Evolutionary conservation across 768 basidiomycete species (phyloP), one percentile per base, ranked within the genome.

Genomic region (Rhizopogon sp.): DNA sequence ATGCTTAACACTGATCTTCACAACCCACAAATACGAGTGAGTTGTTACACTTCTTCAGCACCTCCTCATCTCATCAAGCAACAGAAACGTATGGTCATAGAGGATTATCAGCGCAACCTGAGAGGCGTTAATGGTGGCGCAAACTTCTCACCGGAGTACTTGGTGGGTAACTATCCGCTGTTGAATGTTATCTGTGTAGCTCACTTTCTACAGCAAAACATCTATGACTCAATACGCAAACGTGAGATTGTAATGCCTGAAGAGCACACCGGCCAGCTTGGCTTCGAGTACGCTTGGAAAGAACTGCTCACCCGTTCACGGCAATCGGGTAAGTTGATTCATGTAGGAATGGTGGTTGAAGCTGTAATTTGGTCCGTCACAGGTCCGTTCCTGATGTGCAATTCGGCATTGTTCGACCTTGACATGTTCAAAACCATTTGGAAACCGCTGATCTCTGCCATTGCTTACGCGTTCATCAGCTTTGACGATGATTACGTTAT

Each of bases 271-370:
- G 97, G 96, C 2, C 92, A 93, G 65, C 80, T 96, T 43, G 97
- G 97, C 8, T 99, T 99, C 67, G 97, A 98, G 62, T 97, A 96
- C 67, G 96, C 97, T 16, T 99, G 97, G 97, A 98, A 97, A 67
- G 94, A 98, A 62, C 76, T 99, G 9, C 78, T 98, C 39, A 72
- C 85, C 33, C 82, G 97, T 33, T 84, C 94, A 43, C 79, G 85
- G 54, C 85, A 84, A 66, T 83, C 92, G 57, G 92, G 93, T 89
- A 56, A 42, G 79, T 28, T 39, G 41, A 40, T 43, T 40, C 56
- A 43, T 35, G 28, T 20, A 28, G 28, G 40, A 61, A 45, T 58
- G 44, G n/a, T 62, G 87, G 83, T 85, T 44, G 22, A 25, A 16
- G 5, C 14, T 33, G 14, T 49, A 11, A 49, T 22, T 37, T 14